These are phyloP conservation scores for Mycena belliarum DNA, from an alignment of 768 basidiomycete species.

Conservation along the genomic window DNA sequence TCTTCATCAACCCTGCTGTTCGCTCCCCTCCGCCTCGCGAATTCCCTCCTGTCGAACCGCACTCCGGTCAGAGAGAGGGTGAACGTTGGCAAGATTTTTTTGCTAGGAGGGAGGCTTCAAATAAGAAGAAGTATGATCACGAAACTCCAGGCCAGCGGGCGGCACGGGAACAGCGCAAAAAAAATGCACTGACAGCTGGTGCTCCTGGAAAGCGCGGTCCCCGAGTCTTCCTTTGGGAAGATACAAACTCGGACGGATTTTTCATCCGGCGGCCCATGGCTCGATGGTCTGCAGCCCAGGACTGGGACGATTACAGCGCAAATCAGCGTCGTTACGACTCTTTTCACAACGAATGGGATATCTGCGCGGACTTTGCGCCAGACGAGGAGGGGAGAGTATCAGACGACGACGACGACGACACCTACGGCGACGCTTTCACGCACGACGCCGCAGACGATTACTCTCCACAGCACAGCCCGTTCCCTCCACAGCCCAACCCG, in stretches of 20 bases:
- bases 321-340: slow-evolving; percentile 3
- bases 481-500: too few species aligned
- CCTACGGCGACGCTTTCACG: too few species aligned
- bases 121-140: not conserved
- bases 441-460: too few species aligned
- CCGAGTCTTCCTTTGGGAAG: slow-evolving; percentile 1
- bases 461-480: too few species aligned
- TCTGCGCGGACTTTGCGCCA: too few species aligned
- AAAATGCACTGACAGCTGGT: not conserved
- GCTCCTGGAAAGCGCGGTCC: not conserved
- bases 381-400: too few species aligned
- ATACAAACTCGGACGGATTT: not conserved
- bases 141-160: not conserved
- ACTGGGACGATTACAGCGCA: not conserved
- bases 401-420: too few species aligned
- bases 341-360: slow-evolving; percentile 6
- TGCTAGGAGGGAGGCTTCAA: not conserved
- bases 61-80: not conserved
- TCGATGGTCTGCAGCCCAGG: not conserved
- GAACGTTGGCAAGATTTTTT: not conserved
- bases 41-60: not conserved
- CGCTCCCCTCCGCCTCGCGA: too few species aligned
- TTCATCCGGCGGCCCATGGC: not conserved
- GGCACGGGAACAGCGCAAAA: not conserved
- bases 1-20: too few species aligned